Evolutionary conservation across 495 filamentous ascomycete genomes (phyloP).

Genomic region (Daldinia grandis): DNA sequence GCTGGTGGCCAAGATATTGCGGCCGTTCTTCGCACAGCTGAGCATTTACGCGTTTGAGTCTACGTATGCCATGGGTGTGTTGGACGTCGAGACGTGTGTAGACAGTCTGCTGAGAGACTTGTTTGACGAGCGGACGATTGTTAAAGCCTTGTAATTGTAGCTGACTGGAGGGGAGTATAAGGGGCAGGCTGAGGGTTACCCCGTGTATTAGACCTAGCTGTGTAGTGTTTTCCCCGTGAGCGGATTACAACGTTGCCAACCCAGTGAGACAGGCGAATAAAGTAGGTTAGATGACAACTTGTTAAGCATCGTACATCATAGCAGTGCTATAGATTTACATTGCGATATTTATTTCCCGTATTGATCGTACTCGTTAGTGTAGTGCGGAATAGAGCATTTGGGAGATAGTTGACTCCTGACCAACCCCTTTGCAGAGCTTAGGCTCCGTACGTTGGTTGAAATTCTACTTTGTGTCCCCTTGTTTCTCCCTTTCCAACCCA

Average conservation of each 20-base stretch:
- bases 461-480: too few species aligned
- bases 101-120: slow-evolving; percentile 78
- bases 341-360: too few species aligned
- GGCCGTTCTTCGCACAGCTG: slow-evolving; percentile 89
- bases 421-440: too few species aligned
- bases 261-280: background rate
- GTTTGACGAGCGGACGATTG: slow-evolving; percentile 78
- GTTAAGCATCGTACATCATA: background rate
- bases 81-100: slow-evolving; percentile 74
- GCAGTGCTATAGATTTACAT: background rate
- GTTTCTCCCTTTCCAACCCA: too few species aligned
- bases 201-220: background rate
- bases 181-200: background rate
- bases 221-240: background rate
- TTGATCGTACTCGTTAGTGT: too few species aligned
- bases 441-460: too few species aligned
- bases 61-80: slow-evolving; percentile 81
- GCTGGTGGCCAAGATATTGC: slow-evolving; percentile 75
- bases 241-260: background rate
- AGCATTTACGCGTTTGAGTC: slow-evolving; percentile 93
- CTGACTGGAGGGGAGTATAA: background rate
- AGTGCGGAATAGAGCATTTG: too few species aligned
- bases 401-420: too few species aligned
- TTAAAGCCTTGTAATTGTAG: slow-evolving; percentile 56
- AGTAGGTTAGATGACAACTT: background rate